phyloP scores from a whole-genome alignment of 139 green algal species.

The Microglena sp. region DNA sequence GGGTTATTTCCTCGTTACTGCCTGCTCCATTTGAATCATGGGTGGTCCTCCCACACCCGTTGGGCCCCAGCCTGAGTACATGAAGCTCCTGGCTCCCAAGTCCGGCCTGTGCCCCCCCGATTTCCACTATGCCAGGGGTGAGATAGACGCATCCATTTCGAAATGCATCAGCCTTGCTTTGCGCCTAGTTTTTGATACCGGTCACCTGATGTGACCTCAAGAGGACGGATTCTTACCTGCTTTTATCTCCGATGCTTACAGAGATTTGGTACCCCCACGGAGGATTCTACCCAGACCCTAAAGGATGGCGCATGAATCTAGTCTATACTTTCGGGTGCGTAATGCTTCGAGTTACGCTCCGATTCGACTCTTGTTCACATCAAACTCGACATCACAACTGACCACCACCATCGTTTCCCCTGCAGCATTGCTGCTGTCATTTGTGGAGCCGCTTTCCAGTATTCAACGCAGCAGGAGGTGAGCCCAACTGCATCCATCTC shows the following conservation, averaged over 20 bases:
- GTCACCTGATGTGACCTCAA: no score
- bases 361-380: no score
- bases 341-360: neutral
- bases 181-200: neutral
- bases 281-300: constrained; percentile 36
- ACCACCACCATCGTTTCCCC: no score
- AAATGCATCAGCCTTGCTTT: neutral
- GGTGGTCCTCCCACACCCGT: no score
- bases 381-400: no score
- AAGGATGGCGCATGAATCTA: constrained; percentile 26
- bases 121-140: constrained; percentile 29
- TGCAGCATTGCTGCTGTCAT: no score
- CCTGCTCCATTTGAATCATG: no score
- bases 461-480: constrained; percentile 23
- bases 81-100: constrained; percentile 17
- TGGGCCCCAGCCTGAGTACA: constrained; percentile 21
- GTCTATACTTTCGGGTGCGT: constrained; percentile 16
- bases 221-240: no score
- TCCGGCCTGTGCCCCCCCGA: constrained; percentile 24
- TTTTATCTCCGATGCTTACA: no score
- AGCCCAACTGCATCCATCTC: no score
- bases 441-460: no score
- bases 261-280: constrained; percentile 39
- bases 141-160: neutral
- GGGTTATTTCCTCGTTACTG: no score